Evolutionary conservation across 441 rosid species (phyloP), one percentile per base, ranked within the genome.

Genomic region (Adansonia grandidieri): DNA sequence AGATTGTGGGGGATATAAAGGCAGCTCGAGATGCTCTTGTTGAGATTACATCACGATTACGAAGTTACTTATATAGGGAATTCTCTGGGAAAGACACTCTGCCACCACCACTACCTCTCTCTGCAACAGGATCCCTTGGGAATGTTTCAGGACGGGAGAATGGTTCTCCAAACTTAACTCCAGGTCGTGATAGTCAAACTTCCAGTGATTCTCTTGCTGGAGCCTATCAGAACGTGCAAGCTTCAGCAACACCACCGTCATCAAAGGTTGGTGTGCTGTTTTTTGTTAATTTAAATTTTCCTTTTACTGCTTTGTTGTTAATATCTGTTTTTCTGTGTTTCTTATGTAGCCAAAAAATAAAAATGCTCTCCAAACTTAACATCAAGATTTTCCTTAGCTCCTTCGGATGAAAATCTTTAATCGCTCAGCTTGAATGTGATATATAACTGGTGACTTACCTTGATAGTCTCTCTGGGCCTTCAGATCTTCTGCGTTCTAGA

Each of bases 21-120:
- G 91, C 94, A 58, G 98, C 98, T 66, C 90, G 99, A 61, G 86
- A 89, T 70, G 99, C 98, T 78, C 98, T 96, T 81, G 90, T 94
- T 74, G 98, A 94, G 85, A 83, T 96, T 84, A 94, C 99, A 1
- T 88, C 91, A 51, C 84, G 87, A 73, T 72, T 96, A 73, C 88
- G 94, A 67, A 92, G 89, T 88, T 90, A 89, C 77, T 78, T 93
- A 58, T 94, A 86, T 79, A 89, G 87, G 81, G 97, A 93, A 47
- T 83, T 86, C 63, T 88, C 82, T 75, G 91, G 87, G 44, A 40
- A 40, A 84, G 98, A 91, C 73, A 77, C 85, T 7, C 32, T 28
- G 32, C 32, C 32, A 28, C 84, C 91, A 9, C 87, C 90, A 1
- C 82, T 86, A 60, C 86, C 90, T 75, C 40, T 81, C 74, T 84